Conservation (phyloP, 1,284 basidiomycete species). For the Heterobasidion irregulare region DNA sequence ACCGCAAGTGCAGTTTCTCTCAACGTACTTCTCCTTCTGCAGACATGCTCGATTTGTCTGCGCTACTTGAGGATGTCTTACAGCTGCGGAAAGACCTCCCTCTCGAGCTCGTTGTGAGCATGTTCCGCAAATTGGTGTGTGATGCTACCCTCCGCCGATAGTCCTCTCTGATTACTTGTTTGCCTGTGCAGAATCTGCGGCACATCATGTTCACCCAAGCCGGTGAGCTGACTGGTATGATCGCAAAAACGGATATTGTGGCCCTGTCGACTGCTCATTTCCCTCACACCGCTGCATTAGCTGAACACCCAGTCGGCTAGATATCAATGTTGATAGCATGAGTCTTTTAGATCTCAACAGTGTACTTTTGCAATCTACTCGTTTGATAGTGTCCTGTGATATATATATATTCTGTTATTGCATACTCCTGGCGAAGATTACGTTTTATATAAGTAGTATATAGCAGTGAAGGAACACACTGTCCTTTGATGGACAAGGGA, state of each 20-base stretch:
- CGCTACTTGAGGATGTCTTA: constrained; percentile 47
- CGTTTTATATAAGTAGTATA: too few species aligned
- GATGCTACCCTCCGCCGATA: background rate
- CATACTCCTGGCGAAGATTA: too few species aligned
- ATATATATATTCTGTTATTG: too few species aligned
- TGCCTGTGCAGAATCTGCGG: constrained; percentile 43
- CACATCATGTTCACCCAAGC: constrained; percentile 58
- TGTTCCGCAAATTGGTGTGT: constrained; percentile 65
- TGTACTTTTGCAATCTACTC: too few species aligned
- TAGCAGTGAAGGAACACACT: too few species aligned
- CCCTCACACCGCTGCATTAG: constrained; percentile 41
- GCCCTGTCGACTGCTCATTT: constrained; percentile 50
- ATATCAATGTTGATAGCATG: too few species aligned
- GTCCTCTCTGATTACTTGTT: background rate
- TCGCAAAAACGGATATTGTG: constrained; percentile 64
- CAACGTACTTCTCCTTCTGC: constrained; percentile 5
- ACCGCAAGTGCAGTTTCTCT: constrained; percentile 33
- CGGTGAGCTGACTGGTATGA: constrained; percentile 53
- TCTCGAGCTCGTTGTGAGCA: constrained; percentile 58
- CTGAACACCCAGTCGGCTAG: constrained; percentile 1
- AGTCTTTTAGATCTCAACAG: too few species aligned
- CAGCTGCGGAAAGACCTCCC: constrained; percentile 61
- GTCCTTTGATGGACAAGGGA: too few species aligned
- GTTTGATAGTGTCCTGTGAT: too few species aligned
- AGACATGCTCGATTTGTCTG: constrained; percentile 37